Conservation (phyloP, 2,329 filamentous ascomycete species). For the Colletotrichum ledebouriae region DNA sequence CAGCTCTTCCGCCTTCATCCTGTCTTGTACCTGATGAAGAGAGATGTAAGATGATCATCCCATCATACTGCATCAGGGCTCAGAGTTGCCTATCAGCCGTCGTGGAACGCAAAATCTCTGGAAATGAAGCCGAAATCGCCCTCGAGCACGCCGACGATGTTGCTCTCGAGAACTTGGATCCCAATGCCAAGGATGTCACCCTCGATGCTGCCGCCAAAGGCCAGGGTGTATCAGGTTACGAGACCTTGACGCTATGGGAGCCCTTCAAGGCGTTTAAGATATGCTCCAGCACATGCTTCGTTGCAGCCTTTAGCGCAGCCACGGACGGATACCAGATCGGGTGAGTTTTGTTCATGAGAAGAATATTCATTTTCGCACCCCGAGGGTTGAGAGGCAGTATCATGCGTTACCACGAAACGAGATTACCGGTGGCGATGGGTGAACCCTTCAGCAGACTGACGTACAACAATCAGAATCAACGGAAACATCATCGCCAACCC, state of each 20-base stretch:
- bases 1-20: slow-evolving; percentile 14
- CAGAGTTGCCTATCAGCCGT: neutral
- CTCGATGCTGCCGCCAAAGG: slow-evolving; percentile 46
- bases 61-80: neutral
- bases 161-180: slow-evolving; percentile 1
- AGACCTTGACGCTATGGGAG: slow-evolving; percentile 47
- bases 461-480: slow-evolving; percentile 48
- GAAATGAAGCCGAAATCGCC: slow-evolving; percentile 2
- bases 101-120: neutral
- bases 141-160: slow-evolving; percentile 22
- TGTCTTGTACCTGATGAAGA: neutral
- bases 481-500: slow-evolving; percentile 54
- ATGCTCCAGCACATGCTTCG: slow-evolving; percentile 46
- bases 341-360: slow-evolving; percentile 34
- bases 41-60: neutral
- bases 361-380: too few relatives aligned
- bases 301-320: slow-evolving; percentile 46
- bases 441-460: neutral
- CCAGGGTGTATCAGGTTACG: slow-evolving; percentile 48
- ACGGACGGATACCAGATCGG: slow-evolving; percentile 50
- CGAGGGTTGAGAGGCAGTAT: too few relatives aligned
- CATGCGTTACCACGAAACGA: neutral
- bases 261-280: slow-evolving; percentile 48
- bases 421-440: neutral
- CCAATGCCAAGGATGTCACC: slow-evolving; percentile 22